These are phyloP conservation scores for Xylaria sp. DNA, from an alignment of 2,329 filamentous ascomycete genomes.

Conservation along the genomic window DNA sequence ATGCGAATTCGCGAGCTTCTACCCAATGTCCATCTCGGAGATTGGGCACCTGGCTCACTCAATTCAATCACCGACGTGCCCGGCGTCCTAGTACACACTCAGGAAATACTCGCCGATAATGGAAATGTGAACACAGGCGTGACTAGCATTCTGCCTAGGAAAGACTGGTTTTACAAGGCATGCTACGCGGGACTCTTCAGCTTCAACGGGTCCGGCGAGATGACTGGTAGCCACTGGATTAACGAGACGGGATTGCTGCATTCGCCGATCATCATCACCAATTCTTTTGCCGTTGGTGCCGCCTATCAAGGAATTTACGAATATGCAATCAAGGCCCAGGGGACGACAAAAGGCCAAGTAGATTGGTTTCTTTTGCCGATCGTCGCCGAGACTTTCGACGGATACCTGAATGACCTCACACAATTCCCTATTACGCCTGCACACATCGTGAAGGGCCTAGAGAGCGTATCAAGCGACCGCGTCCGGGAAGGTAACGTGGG, in stretches of 20 bases:
- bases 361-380: constrained; percentile 68
- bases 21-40: constrained; percentile 57
- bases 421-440: constrained; percentile 65
- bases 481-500: constrained; percentile 72
- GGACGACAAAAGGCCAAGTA: constrained; percentile 56
- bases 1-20: constrained; percentile 58
- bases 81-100: constrained; percentile 59
- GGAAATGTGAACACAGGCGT: constrained; percentile 60
- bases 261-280: constrained; percentile 70
- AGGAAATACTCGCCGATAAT: constrained; percentile 54
- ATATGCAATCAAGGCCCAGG: constrained; percentile 61
- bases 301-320: constrained; percentile 69
- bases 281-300: constrained; percentile 66
- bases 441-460: constrained; percentile 66
- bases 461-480: constrained; percentile 59
- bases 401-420: constrained; percentile 67
- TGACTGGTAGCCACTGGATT: constrained; percentile 71
- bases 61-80: constrained; percentile 65
- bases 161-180: constrained; percentile 57
- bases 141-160: constrained; percentile 60
- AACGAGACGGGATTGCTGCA: constrained; percentile 69
- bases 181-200: constrained; percentile 65
- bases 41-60: constrained; percentile 56
- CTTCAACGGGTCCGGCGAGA: constrained; percentile 73
- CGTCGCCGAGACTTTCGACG: constrained; percentile 73